These are phyloP conservation scores for Clarireedia sp. DNA, from an alignment of 2,329 filamentous ascomycete species.

Conservation along the genomic window DNA sequence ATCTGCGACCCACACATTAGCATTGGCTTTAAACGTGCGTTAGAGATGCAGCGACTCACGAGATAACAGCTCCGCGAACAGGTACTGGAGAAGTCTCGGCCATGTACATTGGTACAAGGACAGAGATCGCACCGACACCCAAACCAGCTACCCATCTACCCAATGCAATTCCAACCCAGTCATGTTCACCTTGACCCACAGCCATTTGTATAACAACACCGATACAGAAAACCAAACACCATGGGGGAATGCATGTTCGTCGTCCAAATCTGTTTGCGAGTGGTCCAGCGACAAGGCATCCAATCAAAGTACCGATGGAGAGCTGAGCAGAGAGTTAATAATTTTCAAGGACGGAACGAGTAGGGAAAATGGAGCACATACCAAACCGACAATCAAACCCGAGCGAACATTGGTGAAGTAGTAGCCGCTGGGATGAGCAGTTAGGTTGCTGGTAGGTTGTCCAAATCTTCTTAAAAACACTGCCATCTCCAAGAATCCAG, in stretches of 20 bases:
- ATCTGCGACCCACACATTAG: slow-evolving; percentile 28
- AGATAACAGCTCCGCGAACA: slow-evolving; percentile 56
- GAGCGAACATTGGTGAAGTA: slow-evolving; percentile 52
- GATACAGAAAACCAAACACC: slow-evolving; percentile 51
- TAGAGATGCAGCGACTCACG: slow-evolving; percentile 27
- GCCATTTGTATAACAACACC: slow-evolving; percentile 62
- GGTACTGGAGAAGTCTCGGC: slow-evolving; percentile 54
- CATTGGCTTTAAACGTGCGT: slow-evolving; percentile 15
- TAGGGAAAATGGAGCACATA: not conserved
- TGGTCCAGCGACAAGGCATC: slow-evolving; percentile 67
- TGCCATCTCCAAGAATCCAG: slow-evolving; percentile 52
- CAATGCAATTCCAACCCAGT: slow-evolving; percentile 56
- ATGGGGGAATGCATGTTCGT: slow-evolving; percentile 45
- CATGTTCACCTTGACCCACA: slow-evolving; percentile 36
- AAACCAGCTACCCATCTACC: slow-evolving; percentile 60
- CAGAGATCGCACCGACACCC: slow-evolving; percentile 58
- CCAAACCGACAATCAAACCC: slow-evolving; percentile 54
- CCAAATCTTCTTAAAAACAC: slow-evolving; percentile 51
- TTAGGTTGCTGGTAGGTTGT: slow-evolving; percentile 20
- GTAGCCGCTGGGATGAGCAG: slow-evolving; percentile 21
- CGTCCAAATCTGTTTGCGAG: slow-evolving; percentile 56
- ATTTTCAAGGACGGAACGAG: not conserved
- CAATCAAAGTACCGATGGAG: slow-evolving; percentile 73
- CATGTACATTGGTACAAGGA: slow-evolving; percentile 61
- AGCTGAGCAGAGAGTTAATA: slow-evolving; percentile 33